Percentiles rank a stretch among this genome's conserved stretches.
These are phyloP conservation scores for Bruguiera hainesii DNA, from an alignment of 441 rosid genomes.

Conservation along the genomic window DNA sequence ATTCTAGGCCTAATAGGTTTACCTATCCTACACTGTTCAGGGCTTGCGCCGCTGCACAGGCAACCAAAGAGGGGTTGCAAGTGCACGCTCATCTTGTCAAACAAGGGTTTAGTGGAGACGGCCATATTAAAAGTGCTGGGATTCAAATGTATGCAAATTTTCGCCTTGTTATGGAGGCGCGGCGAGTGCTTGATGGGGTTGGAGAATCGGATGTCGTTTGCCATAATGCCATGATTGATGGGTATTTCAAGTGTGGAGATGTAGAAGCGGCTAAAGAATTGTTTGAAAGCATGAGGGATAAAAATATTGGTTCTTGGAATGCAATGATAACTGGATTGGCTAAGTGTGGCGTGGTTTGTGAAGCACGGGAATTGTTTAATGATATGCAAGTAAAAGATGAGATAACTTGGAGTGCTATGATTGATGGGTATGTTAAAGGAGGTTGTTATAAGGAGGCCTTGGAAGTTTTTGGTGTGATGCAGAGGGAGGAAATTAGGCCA, in stretches of 20 bases:
- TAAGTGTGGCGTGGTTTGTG: slow-evolving; percentile 28
- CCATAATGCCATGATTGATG: slow-evolving; percentile 51
- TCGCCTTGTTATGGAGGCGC: slow-evolving; percentile 25
- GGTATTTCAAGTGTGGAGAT: slow-evolving; percentile 45
- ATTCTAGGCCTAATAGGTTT: slow-evolving; percentile 43
- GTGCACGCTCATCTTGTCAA: slow-evolving; percentile 41
- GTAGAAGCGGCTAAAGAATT: slow-evolving; percentile 40
- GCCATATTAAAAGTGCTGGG: slow-evolving; percentile 38
- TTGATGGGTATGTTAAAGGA: slow-evolving; percentile 25
- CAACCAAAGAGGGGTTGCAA: slow-evolving; percentile 33
- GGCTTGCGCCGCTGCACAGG: slow-evolving; percentile 30
- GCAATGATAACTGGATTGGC: slow-evolving; percentile 52
- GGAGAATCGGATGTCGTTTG: slow-evolving; percentile 37
- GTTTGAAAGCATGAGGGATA: slow-evolving; percentile 40
- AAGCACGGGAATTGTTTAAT: slow-evolving; percentile 40
- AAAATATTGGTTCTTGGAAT: slow-evolving; percentile 66
- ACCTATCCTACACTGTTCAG: slow-evolving; percentile 40
- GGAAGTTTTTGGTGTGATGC: slow-evolving; percentile 46
- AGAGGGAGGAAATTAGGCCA: slow-evolving; percentile 34
- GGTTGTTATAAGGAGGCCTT: slow-evolving; percentile 31
- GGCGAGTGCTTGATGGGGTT: slow-evolving; percentile 47
- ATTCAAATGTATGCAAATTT: slow-evolving; percentile 40
- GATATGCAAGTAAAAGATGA: slow-evolving; percentile 50
- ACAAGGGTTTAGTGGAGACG: slow-evolving; percentile 31
- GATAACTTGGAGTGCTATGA: slow-evolving; percentile 41